These are phyloP conservation scores for Fraxinus greggii DNA, from an alignment of 305 asterid species.

Conservation along the genomic window DNA sequence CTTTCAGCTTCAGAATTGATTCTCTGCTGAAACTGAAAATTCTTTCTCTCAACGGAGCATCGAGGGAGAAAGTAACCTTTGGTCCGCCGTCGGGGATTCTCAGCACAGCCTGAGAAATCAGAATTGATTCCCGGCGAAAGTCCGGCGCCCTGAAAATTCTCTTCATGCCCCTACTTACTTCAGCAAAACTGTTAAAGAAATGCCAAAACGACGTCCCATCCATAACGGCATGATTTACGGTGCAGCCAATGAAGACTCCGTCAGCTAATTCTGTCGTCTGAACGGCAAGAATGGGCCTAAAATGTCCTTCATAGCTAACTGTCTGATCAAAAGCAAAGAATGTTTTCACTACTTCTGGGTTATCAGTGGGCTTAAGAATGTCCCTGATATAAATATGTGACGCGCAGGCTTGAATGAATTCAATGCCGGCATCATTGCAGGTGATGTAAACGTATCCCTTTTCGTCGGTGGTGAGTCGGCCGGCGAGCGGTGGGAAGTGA, in stretches of 20 bases:
- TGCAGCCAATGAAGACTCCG: conserved; percentile 48
- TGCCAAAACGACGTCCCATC: conserved; percentile 60
- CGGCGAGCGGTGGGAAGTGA: conserved; percentile 54
- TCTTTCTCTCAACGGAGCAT: conserved; percentile 41
- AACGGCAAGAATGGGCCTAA: conserved; percentile 40
- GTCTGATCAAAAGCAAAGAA: conserved; percentile 38
- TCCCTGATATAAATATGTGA: conserved; percentile 29
- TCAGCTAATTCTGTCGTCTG: conserved; percentile 50
- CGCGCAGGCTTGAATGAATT: conserved; percentile 39
- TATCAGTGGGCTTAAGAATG: conserved; percentile 21
- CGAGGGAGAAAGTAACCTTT: conserved; percentile 38
- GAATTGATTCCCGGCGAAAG: conserved; percentile 40
- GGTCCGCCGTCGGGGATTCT: conserved; percentile 48
- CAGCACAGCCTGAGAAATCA: conserved; percentile 46
- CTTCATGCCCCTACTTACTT: conserved; percentile 37
- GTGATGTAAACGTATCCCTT: conserved; percentile 39
- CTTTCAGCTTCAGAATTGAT: conserved; percentile 40
- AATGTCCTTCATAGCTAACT: conserved; percentile 50
- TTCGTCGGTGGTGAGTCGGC: conserved; percentile 43
- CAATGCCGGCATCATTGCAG: conserved; percentile 47
- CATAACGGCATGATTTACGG: conserved; percentile 48
- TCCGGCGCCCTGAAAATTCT: conserved; percentile 40
- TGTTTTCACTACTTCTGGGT: conserved; percentile 28
- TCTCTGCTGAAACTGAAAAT: conserved; percentile 45
- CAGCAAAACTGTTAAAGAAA: conserved; percentile 51